Evolutionary conservation across 257 asterid genomes (phyloP), one percentile per base, ranked within the genome.

Genomic region (Gentiana straminea): DNA sequence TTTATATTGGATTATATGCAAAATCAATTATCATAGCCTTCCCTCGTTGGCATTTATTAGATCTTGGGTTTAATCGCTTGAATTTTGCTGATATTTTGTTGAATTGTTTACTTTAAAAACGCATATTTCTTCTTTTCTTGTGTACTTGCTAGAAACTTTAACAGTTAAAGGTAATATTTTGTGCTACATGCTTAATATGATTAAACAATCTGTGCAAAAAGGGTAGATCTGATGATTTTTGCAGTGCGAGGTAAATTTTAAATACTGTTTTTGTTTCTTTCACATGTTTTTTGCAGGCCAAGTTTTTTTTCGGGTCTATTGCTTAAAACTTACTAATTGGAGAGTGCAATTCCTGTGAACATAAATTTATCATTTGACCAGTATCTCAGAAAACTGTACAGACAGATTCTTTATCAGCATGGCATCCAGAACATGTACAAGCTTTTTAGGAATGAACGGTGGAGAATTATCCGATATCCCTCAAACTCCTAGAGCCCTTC

Each of bases 401-500:
- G 41, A 64, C 9, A 60, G 38, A 54, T 56, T 55, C 35, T 57
- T 57, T 34, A 62, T 11, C 62, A 66, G 43, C 65, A 88, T 84
- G 96, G 83, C 79, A 13, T 73, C 94, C 34, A 75, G 77, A 65
- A 80, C 93, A 46, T 81, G 76, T 72, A 78, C 81, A 33, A 80
- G 74, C 78, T 70, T 82, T 65, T 74, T 84, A 68, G 96, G 77
- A 64, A 68, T 84, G 73, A 84, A 90, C 61, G 64, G 84, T 55
- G 94, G 77, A 49, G 89, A 70, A 33, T 47, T 78, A 44, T 52
- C 66, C 36, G 79, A 77, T 57, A 69, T 79, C 49, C 94, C 96
- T 48, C 81, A 67, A 61, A 75, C 87, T 61, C 88, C 94, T 34
- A 82, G 88, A 81, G 76, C 78, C 50, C 79, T 88, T 72, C 96